Evolutionary conservation across 2,329 filamentous ascomycete species (phyloP).

Genomic region (Microcyclosporella mali): DNA sequence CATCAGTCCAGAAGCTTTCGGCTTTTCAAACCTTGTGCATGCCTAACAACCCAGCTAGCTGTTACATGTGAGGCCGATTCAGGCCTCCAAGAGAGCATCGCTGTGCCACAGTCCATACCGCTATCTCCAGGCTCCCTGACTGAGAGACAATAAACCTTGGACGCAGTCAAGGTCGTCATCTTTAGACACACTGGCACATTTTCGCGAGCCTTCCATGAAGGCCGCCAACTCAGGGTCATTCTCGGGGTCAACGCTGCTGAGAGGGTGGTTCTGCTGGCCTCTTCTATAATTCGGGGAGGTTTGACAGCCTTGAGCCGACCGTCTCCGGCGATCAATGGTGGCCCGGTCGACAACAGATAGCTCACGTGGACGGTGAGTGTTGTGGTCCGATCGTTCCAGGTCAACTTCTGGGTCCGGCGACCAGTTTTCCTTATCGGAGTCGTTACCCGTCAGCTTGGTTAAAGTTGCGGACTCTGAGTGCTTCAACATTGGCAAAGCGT

Average conservation of each 20-base stretch:
- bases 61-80: no score
- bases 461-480: conserved; percentile 25
- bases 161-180: conserved; percentile 75
- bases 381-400: no score
- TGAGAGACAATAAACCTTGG: conserved; percentile 79
- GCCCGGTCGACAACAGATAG: no score
- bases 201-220: conserved; percentile 60
- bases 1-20: no score
- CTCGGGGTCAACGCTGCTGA: conserved; percentile 33
- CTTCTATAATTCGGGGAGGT: no score
- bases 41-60: no score
- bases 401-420: conserved; percentile 40
- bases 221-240: conserved; percentile 60
- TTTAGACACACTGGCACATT: conserved; percentile 33
- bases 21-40: no score
- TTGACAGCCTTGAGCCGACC: no score
- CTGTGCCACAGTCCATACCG: not conserved
- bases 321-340: no score
- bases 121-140: conserved; percentile 76
- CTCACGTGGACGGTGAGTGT: no score
- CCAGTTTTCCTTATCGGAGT: conserved; percentile 97
- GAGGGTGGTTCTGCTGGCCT: no score
- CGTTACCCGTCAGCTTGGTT: conserved; percentile 51
- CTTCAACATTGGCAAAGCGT: conserved; percentile 16
- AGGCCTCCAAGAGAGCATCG: no score